Percentiles rank a stretch among this genome's conserved stretches.
Conservation (phyloP, 306 rosid genomes). For the Medicago truncatula region DNA sequence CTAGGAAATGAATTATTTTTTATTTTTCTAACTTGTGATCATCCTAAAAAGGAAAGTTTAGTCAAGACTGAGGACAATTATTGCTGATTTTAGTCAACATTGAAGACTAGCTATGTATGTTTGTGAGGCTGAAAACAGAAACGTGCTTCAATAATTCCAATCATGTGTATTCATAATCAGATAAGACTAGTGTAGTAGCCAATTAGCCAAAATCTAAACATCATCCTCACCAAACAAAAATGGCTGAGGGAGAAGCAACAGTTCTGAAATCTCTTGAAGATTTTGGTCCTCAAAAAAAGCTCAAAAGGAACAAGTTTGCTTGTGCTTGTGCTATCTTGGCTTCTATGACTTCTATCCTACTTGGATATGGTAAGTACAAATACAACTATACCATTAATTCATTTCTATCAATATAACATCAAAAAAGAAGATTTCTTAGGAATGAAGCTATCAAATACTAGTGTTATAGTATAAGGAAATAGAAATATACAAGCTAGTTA, state of each 20-base stretch:
- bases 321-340: constrained; percentile 66
- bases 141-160: not conserved
- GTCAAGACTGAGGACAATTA: not conserved
- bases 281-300: constrained; percentile 49
- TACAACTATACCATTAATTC: not conserved
- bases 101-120: not conserved
- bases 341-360: constrained; percentile 76
- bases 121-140: not conserved
- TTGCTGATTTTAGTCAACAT: not conserved
- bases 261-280: constrained; percentile 27
- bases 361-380: constrained; percentile 67
- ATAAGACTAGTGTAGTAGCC: not conserved
- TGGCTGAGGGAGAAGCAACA: constrained; percentile 42
- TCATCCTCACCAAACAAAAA: constrained; percentile 20
- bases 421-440: not conserved
- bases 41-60: not conserved
- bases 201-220: not conserved
- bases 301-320: constrained; percentile 60
- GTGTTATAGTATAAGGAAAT: not conserved
- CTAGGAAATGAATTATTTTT: no score
- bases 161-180: not conserved
- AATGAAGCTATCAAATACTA: not conserved
- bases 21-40: not conserved
- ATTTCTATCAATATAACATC: not conserved
- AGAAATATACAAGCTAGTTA: no score